Evolutionary conservation across 345 rosid genomes (phyloP), one percentile per base, ranked within the genome.

Genomic region (Lepidium sativum): DNA sequence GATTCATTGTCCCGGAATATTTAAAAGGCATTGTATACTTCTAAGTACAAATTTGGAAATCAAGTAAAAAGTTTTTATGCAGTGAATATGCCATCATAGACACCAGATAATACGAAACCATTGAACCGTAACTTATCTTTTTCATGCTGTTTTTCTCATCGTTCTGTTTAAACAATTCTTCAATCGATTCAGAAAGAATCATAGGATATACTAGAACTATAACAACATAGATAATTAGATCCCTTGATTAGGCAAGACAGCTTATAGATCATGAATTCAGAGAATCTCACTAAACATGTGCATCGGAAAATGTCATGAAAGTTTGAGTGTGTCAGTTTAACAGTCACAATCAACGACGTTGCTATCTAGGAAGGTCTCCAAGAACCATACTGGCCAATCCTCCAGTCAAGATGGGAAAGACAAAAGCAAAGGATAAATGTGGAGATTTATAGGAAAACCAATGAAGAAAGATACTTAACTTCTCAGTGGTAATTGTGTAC

Each of bases 391-490:
- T 41, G 68, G 63, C 34, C 16, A 44, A 53, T 27, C 8, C 14
- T 11, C 17, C 52, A 45, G 55, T 55, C 58, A 63, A 71, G 43
- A 63, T 54, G 63, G 39, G 54, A 43, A 54, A 70, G 75, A 82
- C 76, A 88, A 84, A 81, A 81, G 83, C 80, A 71, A 68, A 72
- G 64, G 58, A 78, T 45, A 69, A 71, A 76, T 75, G 84, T 66
- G 70, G 77, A 74, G 71, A 55, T n/a, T n/a, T 69, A 78, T 61
- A 53, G 66, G 74, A 78, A 78, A 79, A 75, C 62, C 68, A 55
- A 65, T 74, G 66, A 51, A 57, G 65, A 84, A 81, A 79, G 88
- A 88, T 83, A 76, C 88, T 84, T 88, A 85, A 80, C 92, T 91
- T 84, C 88, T 70, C 71, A 78, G 78, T 72, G 83, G 79, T 61